A percentile compares a stretch with the other conserved stretches of the same genome.
Conservation (phyloP, 495 filamentous ascomycete species). For the Daldinia concentrica region DNA sequence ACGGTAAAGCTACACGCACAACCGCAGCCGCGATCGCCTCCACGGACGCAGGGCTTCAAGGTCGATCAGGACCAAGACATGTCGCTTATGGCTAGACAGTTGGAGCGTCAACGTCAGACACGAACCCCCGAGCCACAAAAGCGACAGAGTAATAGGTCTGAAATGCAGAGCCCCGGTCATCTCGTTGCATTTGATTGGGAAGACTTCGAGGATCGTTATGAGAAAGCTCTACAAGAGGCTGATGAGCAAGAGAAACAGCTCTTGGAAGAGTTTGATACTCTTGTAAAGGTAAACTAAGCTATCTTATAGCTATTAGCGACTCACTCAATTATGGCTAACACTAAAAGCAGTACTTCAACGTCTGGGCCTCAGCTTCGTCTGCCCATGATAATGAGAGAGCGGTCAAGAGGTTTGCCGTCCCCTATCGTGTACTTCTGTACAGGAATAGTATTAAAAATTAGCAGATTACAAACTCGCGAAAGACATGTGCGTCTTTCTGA, state of each 20-base stretch:
- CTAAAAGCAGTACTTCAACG: slow-evolving; percentile 66
- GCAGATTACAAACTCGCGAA: slow-evolving; percentile 76
- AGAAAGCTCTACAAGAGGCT: slow-evolving; percentile 66
- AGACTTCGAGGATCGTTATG: slow-evolving; percentile 70
- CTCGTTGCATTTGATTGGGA: slow-evolving; percentile 70
- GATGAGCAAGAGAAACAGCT: slow-evolving; percentile 68
- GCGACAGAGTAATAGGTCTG: slow-evolving; percentile 45
- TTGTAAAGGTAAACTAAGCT: slow-evolving; percentile 63
- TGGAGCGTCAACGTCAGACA: slow-evolving; percentile 40
- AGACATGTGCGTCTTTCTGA: slow-evolving; percentile 77
- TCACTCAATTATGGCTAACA: slow-evolving; percentile 26
- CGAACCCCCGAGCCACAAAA: slow-evolving; percentile 44
- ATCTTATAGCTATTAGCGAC: slow-evolving; percentile 9
- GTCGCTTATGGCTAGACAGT: slow-evolving; percentile 8
- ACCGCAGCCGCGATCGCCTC: slow-evolving; percentile 42
- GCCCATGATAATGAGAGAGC: slow-evolving; percentile 76
- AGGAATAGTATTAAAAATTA: slow-evolving; percentile 4
- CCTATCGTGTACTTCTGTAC: neutral
- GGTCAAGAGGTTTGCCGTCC: slow-evolving; percentile 60
- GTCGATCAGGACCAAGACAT: slow-evolving; percentile 51
- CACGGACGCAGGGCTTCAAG: slow-evolving; percentile 48
- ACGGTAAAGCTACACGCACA: slow-evolving; percentile 48
- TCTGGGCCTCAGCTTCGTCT: slow-evolving; percentile 73
- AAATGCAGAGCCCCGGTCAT: slow-evolving; percentile 55
- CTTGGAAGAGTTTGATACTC: slow-evolving; percentile 67